These are phyloP conservation scores for Leishmania martiniquensis DNA, from an alignment of 208 protist genomes.

Conservation along the genomic window DNA sequence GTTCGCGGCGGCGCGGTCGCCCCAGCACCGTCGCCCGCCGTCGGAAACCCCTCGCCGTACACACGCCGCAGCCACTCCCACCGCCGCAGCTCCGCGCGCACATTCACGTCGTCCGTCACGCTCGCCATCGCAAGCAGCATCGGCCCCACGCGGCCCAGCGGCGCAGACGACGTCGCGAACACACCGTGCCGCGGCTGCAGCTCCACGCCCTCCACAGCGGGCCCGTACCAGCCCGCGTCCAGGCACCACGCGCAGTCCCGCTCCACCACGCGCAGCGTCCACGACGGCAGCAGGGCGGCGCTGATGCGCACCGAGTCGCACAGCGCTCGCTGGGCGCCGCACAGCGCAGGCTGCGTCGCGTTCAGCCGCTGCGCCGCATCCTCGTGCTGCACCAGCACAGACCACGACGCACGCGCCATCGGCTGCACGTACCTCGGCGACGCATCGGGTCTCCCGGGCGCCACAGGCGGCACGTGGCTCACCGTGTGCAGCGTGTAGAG, in stretches of 20 bases:
- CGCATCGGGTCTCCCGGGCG: no score
- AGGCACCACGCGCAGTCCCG: not conserved
- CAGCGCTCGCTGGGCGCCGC: not conserved
- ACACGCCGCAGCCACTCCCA: conserved; percentile 26
- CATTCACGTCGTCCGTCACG: conserved; percentile 27
- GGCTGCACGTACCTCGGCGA: no score
- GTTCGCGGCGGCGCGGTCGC: not conserved
- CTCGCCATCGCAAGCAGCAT: conserved; percentile 36
- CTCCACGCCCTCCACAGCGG: not conserved
- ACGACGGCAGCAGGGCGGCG: not conserved
- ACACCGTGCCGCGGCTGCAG: conserved; percentile 1
- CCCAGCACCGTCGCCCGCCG: not conserved
- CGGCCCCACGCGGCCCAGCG: conserved; percentile 28
- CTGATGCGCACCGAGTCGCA: not conserved
- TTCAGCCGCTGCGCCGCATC: not conserved
- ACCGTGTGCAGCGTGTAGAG: no score
- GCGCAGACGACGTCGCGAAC: conserved; percentile 11
- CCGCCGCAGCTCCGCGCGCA: conserved; percentile 5
- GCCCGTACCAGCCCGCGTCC: not conserved
- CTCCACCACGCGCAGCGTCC: conserved; percentile 6
- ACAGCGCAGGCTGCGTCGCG: not conserved
- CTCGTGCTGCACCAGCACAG: conserved; percentile 9
- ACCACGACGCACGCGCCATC: not conserved
- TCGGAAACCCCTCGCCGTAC: conserved; percentile 6
- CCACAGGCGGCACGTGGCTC: no score